Evolutionary conservation across 176 grass and related monocot species (phyloP), one percentile per base, ranked within the genome.

Genomic region (Musa schizocarpa): DNA sequence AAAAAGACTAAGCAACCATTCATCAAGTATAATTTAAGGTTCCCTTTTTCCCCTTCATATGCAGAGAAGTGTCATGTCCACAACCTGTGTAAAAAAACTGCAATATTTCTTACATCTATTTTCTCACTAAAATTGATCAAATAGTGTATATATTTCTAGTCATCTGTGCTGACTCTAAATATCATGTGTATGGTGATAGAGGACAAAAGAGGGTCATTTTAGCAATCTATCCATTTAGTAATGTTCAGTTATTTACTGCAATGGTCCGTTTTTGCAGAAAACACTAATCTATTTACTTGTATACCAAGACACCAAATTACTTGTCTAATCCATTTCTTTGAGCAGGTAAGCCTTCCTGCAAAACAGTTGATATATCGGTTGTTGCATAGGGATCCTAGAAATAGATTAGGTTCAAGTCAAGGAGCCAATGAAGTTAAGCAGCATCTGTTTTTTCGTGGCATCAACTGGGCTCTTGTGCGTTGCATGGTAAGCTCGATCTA

Each of bases 391-490:
- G 93, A 97, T 65, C 85, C 93, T 68, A 22, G 43, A 74, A 97
- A 92, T 61, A 84, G 93, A 85, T 54, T 97, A 75, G 83, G 93
- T 13, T 92, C 93, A 0, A 81, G 58, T 1, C 81, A 88, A 79
- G 93, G 93, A 54, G 75, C 93, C 27, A 88, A 82, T 19, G 87
- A 97, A 74, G 86, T 97, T 50, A 97, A 97, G 76, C 76, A 88
- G 6, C 90, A 97, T 71, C 79, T 85, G 0, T 97, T 97, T 77
- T 97, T 97, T 62, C 75, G 50, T 9, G 93, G 85, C 62, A 86
- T 93, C 75, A 97, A 90, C 50, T 97, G 90, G 93, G 83, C 93
- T 81, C 89, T 97, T 63, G 81, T 97, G 19, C 93, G 88, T 0
- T 73, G 77, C 74, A 95, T 20, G 83, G 91, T 93, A 63, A 43